These are phyloP conservation scores for Elaeis guineensis DNA, from an alignment of 176 grass and related monocot species.

Conservation along the genomic window DNA sequence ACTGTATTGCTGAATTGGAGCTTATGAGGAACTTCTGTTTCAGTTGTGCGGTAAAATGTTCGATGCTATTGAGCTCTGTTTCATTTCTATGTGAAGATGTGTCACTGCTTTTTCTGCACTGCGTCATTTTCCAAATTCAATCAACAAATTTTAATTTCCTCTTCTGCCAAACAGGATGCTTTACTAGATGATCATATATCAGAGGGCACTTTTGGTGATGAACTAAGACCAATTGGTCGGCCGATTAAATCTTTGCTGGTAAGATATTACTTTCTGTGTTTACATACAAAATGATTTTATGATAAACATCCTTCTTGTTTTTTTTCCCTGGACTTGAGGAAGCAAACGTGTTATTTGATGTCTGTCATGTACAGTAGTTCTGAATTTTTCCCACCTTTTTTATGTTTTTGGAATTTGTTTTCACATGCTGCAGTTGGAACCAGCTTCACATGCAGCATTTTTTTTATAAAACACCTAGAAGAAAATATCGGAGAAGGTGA, in stretches of 20 bases:
- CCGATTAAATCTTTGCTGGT: slow-evolving; percentile 89
- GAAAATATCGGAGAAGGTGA: no score
- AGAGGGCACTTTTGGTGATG: slow-evolving; percentile 58
- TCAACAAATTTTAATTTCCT: not conserved
- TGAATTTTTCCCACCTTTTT: no score
- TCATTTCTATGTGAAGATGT: not conserved
- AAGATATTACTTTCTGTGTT: slow-evolving; percentile 6
- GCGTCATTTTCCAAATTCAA: no score
- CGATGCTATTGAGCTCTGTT: not conserved
- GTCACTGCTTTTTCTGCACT: not conserved
- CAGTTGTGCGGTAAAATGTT: not conserved
- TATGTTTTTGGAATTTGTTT: no score
- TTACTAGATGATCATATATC: slow-evolving; percentile 78
- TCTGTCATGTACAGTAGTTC: no score
- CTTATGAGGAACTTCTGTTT: not conserved
- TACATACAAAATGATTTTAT: no score
- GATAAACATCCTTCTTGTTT: not conserved
- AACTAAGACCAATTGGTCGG: slow-evolving; percentile 66
- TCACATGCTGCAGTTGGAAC: no score
- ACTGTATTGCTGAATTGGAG: not conserved
- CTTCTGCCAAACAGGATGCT: slow-evolving; percentile 41
- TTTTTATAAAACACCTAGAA: no score
- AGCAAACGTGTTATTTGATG: no score
- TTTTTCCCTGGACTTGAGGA: not conserved
- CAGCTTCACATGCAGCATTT: no score